Conservation (phyloP, 306 rosid species). For the Inga leiocalycina region DNA sequence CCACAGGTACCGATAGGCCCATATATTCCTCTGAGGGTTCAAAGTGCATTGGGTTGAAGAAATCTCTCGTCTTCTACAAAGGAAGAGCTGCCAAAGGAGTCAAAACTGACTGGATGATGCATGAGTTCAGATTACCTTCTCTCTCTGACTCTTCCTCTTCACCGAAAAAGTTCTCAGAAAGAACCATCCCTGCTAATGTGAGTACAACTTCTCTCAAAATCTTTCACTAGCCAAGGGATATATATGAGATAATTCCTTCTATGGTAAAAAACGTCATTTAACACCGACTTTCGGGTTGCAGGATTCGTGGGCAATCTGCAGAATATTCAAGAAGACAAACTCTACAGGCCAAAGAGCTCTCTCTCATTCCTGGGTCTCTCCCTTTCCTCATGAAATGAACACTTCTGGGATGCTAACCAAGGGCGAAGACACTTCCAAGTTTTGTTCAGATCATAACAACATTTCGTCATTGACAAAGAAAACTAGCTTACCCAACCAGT, state of each 20-base stretch:
- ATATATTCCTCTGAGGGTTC: conserved; percentile 85
- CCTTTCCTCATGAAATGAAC: conserved; percentile 49
- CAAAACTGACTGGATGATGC: conserved; percentile 99
- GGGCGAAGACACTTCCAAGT: conserved; percentile 38
- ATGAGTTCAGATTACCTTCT: conserved; percentile 88
- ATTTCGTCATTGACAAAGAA: conserved; percentile 46
- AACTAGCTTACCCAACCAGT: conserved; percentile 44
- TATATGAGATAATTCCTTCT: not conserved
- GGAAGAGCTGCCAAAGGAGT: conserved; percentile 89
- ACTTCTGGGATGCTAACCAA: conserved; percentile 42
- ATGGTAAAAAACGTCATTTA: not conserved
- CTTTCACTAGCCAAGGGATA: not conserved
- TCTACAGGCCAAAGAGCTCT: conserved; percentile 75
- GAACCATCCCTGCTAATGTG: conserved; percentile 68
- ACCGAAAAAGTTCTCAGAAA: conserved; percentile 57
- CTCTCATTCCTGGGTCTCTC: conserved; percentile 79
- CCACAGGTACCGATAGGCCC: conserved; percentile 90
- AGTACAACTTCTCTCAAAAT: not conserved
- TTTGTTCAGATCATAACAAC: conserved; percentile 42
- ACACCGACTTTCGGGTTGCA: conserved; percentile 36
- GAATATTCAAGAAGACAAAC: conserved; percentile 88
- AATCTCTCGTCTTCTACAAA: conserved; percentile 87
- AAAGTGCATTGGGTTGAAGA: conserved; percentile 88
- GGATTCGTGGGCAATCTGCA: conserved; percentile 99
- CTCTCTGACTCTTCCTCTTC: conserved; percentile 53